Percentiles rank a stretch among this genome's conserved stretches.
These are phyloP conservation scores for Diaporthe sp. DNA, from an alignment of 2,329 filamentous ascomycete genomes.

Conservation along the genomic window DNA sequence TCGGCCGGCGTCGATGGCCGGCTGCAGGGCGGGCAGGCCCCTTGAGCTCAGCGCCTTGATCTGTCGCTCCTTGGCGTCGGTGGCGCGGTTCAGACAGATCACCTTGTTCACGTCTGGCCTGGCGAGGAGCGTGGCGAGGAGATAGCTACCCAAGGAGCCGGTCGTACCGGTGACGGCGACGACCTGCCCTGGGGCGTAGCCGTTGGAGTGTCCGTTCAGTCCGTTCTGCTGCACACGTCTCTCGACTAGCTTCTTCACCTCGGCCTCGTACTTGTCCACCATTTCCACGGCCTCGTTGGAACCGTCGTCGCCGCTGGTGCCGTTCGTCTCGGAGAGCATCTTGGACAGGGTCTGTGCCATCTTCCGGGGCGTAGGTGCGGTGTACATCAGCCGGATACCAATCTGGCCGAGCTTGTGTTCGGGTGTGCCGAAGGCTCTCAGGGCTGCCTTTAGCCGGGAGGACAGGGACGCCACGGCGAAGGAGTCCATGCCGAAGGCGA, in stretches of 20 bases:
- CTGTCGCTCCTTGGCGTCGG: slow-evolving; percentile 32
- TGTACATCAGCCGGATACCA: slow-evolving; percentile 27
- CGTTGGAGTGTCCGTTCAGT: slow-evolving; percentile 5
- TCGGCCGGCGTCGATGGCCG: slow-evolving; percentile 26
- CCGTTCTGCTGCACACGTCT: slow-evolving; percentile 16
- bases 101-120: slow-evolving; percentile 34
- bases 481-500: slow-evolving; percentile 36
- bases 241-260: slow-evolving; percentile 54
- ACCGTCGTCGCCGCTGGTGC: not conserved
- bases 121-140: slow-evolving; percentile 37
- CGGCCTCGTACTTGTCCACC: slow-evolving; percentile 38
- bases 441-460: slow-evolving; percentile 36
- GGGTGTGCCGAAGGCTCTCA: slow-evolving; percentile 23
- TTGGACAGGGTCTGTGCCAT: slow-evolving; percentile 17
- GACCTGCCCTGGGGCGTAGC: slow-evolving; percentile 21
- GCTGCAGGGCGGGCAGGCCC: slow-evolving; percentile 29
- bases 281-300: slow-evolving; percentile 15
- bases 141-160: slow-evolving; percentile 35
- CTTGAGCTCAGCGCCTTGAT: slow-evolving; percentile 19
- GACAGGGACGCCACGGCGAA: slow-evolving; percentile 33
- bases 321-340: slow-evolving; percentile 17
- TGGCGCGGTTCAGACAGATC: slow-evolving; percentile 39
- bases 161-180: slow-evolving; percentile 39
- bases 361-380: slow-evolving; percentile 4
- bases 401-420: slow-evolving; percentile 28